Conservation (phyloP, 148 eudicot genomes). For the Camellia sinensis region DNA sequence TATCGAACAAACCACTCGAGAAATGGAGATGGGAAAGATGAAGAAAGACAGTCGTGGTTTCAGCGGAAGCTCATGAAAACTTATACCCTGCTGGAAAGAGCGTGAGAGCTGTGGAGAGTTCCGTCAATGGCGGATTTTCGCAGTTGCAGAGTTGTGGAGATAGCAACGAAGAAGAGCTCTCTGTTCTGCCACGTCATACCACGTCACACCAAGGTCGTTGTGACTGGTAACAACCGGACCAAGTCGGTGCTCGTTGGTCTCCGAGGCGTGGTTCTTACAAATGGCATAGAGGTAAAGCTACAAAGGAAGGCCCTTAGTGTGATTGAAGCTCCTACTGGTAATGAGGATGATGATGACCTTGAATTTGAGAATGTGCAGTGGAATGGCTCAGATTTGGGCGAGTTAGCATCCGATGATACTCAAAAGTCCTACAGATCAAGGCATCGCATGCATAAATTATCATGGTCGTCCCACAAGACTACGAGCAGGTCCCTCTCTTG, state of each 20-base stretch:
- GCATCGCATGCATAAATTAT: too few species aligned
- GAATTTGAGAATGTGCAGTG: too few species aligned
- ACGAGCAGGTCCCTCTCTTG: too few species aligned
- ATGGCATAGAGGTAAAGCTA: constrained; percentile 70
- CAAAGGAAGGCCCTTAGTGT: constrained; percentile 74
- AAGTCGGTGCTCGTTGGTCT: constrained; percentile 79
- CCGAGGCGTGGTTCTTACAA: constrained; percentile 78
- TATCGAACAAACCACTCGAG: constrained; percentile 61
- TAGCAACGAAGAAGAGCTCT: constrained; percentile 66
- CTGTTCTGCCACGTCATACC: constrained; percentile 66
- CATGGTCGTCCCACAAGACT: too few species aligned
- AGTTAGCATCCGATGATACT: too few species aligned
- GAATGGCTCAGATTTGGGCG: too few species aligned
- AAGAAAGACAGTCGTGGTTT: constrained; percentile 56
- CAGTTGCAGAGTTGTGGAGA: constrained; percentile 52
- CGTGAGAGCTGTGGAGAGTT: constrained; percentile 35
- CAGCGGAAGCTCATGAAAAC: constrained; percentile 31
- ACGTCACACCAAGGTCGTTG: constrained; percentile 74
- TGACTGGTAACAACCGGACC: constrained; percentile 71
- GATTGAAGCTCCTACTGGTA: constrained; percentile 67
- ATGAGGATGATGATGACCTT: constrained; percentile 69
- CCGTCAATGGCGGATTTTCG: constrained; percentile 40
- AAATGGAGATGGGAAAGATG: constrained; percentile 72
- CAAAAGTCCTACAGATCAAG: too few species aligned
- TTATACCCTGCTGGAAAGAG: not conserved